phyloP scores from a whole-genome alignment of 2,329 filamentous ascomycete genomes.

The Coniochaeta hoffmannii region DNA sequence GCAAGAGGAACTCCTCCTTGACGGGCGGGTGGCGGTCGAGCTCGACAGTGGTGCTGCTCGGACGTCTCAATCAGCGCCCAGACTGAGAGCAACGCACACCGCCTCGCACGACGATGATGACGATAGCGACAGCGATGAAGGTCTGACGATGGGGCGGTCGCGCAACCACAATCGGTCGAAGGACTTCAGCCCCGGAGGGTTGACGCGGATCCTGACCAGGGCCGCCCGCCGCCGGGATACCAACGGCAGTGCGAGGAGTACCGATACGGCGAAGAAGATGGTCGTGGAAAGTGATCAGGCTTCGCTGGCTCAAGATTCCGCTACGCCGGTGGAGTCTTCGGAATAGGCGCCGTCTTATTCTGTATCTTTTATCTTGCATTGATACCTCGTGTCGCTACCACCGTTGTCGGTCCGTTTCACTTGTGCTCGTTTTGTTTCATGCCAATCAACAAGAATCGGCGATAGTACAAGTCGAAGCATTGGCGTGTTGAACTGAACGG shows the following conservation, averaged over 20 bases:
- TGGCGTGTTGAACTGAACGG: too few species aligned
- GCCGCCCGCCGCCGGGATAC: slow-evolving; percentile 47
- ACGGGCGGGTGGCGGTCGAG: slow-evolving; percentile 19
- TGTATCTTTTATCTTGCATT: background rate
- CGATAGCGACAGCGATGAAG: slow-evolving; percentile 47
- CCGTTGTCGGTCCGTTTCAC: too few species aligned
- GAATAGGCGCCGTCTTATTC: background rate
- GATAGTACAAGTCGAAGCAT: too few species aligned
- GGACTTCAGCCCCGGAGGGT: slow-evolving; percentile 17
- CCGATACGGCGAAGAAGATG: slow-evolving; percentile 57
- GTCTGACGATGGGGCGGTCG: slow-evolving; percentile 44
- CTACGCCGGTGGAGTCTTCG: background rate
- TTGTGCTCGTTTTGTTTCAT: too few species aligned
- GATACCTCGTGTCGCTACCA: too few species aligned
- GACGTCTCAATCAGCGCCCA: slow-evolving; percentile 3
- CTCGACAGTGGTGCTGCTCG: slow-evolving; percentile 7
- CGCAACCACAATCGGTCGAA: slow-evolving; percentile 33
- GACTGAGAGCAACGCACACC: slow-evolving; percentile 6
- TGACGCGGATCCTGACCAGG: slow-evolving; percentile 23
- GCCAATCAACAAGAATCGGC: too few species aligned
- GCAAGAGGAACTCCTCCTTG: slow-evolving; percentile 22
- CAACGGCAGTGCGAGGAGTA: slow-evolving; percentile 53
- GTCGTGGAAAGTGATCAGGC: slow-evolving; percentile 5
- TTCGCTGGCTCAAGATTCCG: background rate
- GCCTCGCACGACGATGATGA: slow-evolving; percentile 32